phyloP scores from a whole-genome alignment of 2,329 filamentous ascomycete species.

The Sclerotinia minor region DNA sequence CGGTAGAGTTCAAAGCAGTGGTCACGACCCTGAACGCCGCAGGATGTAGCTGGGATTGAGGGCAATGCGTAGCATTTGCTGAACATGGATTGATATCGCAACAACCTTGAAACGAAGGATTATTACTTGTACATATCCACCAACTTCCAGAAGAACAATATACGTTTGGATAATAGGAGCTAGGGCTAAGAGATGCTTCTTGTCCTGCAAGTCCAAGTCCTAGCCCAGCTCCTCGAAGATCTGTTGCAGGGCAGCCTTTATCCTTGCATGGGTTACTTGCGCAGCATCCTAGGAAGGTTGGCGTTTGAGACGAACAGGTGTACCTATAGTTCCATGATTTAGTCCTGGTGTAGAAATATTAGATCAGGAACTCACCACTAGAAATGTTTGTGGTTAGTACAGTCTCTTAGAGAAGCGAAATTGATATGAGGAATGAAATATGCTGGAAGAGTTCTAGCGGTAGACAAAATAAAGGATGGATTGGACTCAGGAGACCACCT shows the following conservation, averaged over 20 bases:
- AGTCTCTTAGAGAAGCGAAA: background rate
- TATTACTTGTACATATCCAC: conserved; percentile 26
- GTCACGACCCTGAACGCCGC: background rate
- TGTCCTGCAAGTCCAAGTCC: conserved; percentile 16
- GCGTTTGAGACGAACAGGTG: conserved; percentile 28
- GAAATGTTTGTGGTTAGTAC: background rate
- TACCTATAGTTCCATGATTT: conserved; percentile 22
- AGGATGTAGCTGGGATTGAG: conserved; percentile 2
- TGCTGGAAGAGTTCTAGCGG: fast-evolving
- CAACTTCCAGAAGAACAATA: conserved; percentile 26
- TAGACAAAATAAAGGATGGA: background rate
- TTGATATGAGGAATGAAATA: background rate
- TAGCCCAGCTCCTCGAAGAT: conserved; percentile 29
- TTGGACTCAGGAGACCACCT: conserved; percentile 12
- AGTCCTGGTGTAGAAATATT: background rate
- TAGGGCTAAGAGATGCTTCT: background rate
- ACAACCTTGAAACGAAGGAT: conserved; percentile 31
- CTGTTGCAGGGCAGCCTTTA: conserved; percentile 24
- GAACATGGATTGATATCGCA: conserved; percentile 27
- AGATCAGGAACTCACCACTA: background rate
- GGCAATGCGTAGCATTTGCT: background rate
- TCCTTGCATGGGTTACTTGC: conserved; percentile 30
- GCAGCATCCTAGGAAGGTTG: conserved; percentile 32
- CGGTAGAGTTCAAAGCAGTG: background rate
- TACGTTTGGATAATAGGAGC: conserved; percentile 29